Percentiles rank a stretch among this genome's conserved stretches.
phyloP scores from a whole-genome alignment of 805 yeast species.

The Spathaspora hagerdaliae region DNA sequence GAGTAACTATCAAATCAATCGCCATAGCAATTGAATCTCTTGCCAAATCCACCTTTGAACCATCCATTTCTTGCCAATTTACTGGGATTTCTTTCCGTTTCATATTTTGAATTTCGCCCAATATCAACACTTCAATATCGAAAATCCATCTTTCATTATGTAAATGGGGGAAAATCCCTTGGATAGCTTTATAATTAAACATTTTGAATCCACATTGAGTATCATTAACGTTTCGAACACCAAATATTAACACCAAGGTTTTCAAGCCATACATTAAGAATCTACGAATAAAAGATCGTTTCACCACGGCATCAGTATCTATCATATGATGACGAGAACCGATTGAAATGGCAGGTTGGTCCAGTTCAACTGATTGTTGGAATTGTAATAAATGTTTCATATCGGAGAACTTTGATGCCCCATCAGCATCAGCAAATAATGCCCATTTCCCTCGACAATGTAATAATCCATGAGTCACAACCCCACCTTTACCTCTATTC shows the following conservation, averaged over 20 bases:
- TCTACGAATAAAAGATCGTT: constrained; percentile 82
- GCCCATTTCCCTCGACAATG: constrained; percentile 67
- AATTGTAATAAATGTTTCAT: constrained; percentile 46
- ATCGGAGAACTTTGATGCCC: constrained; percentile 83
- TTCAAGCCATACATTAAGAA: constrained; percentile 92
- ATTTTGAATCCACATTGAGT: constrained; percentile 98
- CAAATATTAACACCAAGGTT: constrained; percentile 79
- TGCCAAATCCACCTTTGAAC: constrained; percentile 90
- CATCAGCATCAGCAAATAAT: constrained; percentile 96
- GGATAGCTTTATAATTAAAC: constrained; percentile 69
- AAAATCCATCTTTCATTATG: constrained; percentile 99
- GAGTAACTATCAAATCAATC: constrained; percentile 81
- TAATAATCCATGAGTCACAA: constrained; percentile 89
- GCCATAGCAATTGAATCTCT: constrained; percentile 92
- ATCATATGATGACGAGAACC: constrained; percentile 98
- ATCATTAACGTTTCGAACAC: constrained; percentile 80
- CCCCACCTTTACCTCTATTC: constrained; percentile 88
- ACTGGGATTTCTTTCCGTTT: constrained; percentile 76
- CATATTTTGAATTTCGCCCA: constrained; percentile 70
- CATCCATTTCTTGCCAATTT: constrained; percentile 96
- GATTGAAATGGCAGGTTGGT: constrained; percentile 61
- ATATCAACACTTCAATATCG: constrained; percentile 85
- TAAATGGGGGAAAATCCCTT: constrained; percentile 74
- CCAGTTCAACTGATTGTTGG: constrained; percentile 25
- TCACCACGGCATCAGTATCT: constrained; percentile 92